Evolutionary conservation across 2,329 filamentous ascomycete genomes (phyloP).

Genomic region (Aspergillus sp.): DNA sequence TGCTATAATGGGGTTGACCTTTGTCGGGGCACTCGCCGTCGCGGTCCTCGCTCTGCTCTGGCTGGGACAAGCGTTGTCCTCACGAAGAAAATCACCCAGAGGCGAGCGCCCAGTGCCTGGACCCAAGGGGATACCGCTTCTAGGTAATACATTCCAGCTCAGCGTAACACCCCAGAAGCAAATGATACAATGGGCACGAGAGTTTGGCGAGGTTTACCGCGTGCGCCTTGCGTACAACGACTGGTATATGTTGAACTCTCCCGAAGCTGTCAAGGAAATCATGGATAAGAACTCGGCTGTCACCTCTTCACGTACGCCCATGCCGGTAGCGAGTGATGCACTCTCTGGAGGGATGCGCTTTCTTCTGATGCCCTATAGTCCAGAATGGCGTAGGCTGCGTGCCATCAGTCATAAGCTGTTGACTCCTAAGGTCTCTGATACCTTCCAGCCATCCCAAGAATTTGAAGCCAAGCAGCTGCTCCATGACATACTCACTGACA

Average conservation of each 20-base stretch:
- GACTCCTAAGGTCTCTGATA: constrained; percentile 42
- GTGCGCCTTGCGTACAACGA: constrained; percentile 47
- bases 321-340: constrained; percentile 40
- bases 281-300: constrained; percentile 47
- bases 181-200: constrained; percentile 49
- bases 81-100: no score
- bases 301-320: constrained; percentile 46
- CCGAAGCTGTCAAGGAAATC: constrained; percentile 46
- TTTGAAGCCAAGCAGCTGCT: no score
- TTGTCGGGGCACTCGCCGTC: no score
- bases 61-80: no score
- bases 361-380: constrained; percentile 23
- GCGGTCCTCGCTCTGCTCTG: no score
- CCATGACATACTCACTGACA: no score
- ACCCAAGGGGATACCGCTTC: no score
- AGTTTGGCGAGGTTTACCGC: constrained; percentile 51
- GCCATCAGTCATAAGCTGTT: constrained; percentile 34
- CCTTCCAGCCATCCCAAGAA: constrained; percentile 36
- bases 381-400: no score
- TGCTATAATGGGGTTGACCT: no score
- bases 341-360: constrained; percentile 24
- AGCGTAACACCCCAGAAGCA: constrained; percentile 32
- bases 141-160: no score
- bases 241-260: constrained; percentile 45
- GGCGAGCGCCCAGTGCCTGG: no score